phyloP scores from a whole-genome alignment of 495 filamentous ascomycete species.

The Penicillium paxilli region DNA sequence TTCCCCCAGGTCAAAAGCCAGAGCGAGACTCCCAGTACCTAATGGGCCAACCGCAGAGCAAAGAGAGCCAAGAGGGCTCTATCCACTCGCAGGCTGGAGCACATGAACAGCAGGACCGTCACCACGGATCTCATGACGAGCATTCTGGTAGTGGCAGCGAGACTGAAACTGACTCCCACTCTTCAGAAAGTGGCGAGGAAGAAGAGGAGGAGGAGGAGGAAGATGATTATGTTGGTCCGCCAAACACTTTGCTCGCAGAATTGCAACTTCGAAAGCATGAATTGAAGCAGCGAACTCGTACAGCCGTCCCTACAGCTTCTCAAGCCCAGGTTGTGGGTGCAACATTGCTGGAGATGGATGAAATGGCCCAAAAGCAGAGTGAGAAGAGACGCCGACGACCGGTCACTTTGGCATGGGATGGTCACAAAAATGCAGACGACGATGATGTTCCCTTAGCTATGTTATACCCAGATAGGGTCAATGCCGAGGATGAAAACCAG shows the following conservation, averaged over 20 bases:
- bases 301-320: conserved; percentile 58
- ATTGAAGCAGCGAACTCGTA: conserved; percentile 71
- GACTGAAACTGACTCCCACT: conserved; percentile 23
- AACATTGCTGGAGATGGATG: conserved; percentile 89
- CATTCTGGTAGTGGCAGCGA: conserved; percentile 17
- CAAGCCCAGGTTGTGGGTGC: conserved; percentile 70
- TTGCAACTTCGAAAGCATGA: conserved; percentile 86
- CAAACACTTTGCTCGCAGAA: conserved; percentile 90
- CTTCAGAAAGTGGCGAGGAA: conserved; percentile 27
- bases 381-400: conserved; percentile 70
- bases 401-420: conserved; percentile 89
- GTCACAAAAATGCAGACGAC: conserved; percentile 56
- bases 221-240: conserved; percentile 64
- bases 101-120: conserved; percentile 17
- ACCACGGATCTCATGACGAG: conserved; percentile 13
- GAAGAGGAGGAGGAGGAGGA: conserved; percentile 38
- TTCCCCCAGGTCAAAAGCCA: conserved; percentile 18
- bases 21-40: conserved; percentile 22
- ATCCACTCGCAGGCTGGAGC: neutral
- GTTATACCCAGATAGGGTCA: conserved; percentile 65
- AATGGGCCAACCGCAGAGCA: conserved; percentile 21
- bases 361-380: conserved; percentile 83
- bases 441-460: conserved; percentile 87
- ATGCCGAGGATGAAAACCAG: conserved; percentile 57
- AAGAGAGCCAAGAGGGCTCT: conserved; percentile 7